A percentile compares a stretch with the other conserved stretches of the same genome.
These are phyloP conservation scores for Cynanchum wilfordii DNA, from an alignment of 257 asterid genomes.

Conservation along the genomic window DNA sequence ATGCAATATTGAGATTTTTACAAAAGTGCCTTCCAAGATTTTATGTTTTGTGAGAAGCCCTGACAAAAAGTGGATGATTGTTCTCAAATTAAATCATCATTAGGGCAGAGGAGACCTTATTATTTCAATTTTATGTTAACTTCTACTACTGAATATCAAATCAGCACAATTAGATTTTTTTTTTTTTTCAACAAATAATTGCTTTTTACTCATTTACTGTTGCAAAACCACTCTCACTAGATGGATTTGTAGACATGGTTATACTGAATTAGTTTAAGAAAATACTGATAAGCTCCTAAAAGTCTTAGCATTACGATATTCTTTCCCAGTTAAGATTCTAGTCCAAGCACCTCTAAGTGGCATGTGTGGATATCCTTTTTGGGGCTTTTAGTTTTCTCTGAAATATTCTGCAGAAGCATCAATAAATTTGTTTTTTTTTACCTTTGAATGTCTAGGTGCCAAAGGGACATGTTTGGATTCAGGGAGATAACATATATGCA, in stretches of 20 bases:
- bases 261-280: neutral
- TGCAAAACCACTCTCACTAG: neutral
- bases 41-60: neutral
- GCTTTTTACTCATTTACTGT: neutral
- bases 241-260: neutral
- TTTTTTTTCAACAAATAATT: neutral
- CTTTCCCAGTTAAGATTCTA: neutral
- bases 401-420: neutral
- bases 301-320: neutral
- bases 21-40: neutral
- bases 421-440: neutral
- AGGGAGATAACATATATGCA: conserved; percentile 81
- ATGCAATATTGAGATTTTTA: neutral
- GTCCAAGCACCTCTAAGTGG: neutral
- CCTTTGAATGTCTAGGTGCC: conserved; percentile 56
- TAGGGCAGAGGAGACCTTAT: neutral
- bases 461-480: conserved; percentile 96
- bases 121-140: neutral
- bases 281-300: neutral
- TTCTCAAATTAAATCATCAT: neutral
- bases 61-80: neutral
- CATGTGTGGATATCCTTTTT: neutral
- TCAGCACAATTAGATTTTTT: too few relatives aligned
- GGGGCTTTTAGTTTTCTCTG: neutral
- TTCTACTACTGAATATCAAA: too few relatives aligned